A percentile compares a stretch with the other conserved stretches of the same genome.
Evolutionary conservation across 176 grass and related monocot species (phyloP).

Genomic region (Avena insularis): DNA sequence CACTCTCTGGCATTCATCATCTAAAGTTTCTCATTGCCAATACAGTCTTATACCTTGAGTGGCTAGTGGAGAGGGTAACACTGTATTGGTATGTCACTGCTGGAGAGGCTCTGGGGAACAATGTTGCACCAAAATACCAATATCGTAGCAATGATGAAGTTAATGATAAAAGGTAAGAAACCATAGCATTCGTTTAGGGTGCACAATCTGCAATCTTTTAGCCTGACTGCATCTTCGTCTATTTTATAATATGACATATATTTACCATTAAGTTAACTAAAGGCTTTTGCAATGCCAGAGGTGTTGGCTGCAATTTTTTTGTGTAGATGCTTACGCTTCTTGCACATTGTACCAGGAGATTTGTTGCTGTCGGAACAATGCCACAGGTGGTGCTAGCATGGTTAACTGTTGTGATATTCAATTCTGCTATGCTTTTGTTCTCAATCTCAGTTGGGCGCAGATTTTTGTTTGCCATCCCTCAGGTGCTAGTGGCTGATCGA

Average conservation of each 20-base stretch:
- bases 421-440: slow-evolving; percentile 43
- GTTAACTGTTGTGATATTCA: slow-evolving; percentile 51
- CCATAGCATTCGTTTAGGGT: background rate
- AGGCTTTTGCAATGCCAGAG: background rate
- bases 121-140: slow-evolving; percentile 20
- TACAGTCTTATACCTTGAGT: slow-evolving; percentile 38
- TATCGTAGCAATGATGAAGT: slow-evolving; percentile 8
- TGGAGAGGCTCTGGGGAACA: slow-evolving; percentile 33
- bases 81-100: slow-evolving; percentile 25
- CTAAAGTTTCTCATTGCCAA: slow-evolving; percentile 29
- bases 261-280: too few species aligned
- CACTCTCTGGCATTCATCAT: slow-evolving; percentile 3
- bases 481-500: slow-evolving; percentile 35
- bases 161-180: slow-evolving; percentile 40
- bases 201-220: background rate
- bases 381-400: slow-evolving; percentile 44
- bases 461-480: slow-evolving; percentile 51
- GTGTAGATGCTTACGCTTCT: slow-evolving; percentile 11
- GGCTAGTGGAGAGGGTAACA: slow-evolving; percentile 22
- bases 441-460: slow-evolving; percentile 52
- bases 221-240: background rate
- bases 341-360: slow-evolving; percentile 35
- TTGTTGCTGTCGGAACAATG: slow-evolving; percentile 27
- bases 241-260: background rate
- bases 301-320: background rate